Conservation (phyloP, 192 early-diverging fungal species). For the Physocladia obscura region DNA sequence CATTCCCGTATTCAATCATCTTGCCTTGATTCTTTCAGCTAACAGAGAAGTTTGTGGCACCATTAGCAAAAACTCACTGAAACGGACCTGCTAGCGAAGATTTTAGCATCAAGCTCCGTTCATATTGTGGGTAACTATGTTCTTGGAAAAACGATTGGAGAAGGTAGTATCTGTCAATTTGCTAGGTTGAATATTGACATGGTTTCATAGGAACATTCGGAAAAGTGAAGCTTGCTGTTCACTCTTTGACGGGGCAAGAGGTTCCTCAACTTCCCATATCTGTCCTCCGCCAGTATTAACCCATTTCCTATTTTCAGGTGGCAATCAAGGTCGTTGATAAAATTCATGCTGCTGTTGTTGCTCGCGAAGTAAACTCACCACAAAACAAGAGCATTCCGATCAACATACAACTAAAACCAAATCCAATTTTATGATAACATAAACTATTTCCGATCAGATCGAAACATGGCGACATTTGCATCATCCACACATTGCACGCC, state of each 20-base stretch:
- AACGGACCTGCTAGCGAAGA: conserved; percentile 37
- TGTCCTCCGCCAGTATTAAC: not conserved
- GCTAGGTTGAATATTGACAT: too few species aligned
- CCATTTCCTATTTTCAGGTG: conserved; percentile 28
- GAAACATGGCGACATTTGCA: conserved; percentile 70
- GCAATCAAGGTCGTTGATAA: conserved; percentile 60
- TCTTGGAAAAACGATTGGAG: conserved; percentile 48
- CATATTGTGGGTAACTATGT: conserved; percentile 41
- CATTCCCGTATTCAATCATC: too few species aligned
- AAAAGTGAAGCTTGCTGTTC: conserved; percentile 49
- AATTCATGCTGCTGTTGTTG: conserved; percentile 44
- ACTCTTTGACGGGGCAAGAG: conserved; percentile 46
- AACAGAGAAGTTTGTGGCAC: too few species aligned
- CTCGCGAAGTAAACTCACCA: conserved; percentile 51
- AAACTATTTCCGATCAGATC: conserved; percentile 32
- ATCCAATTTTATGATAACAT: not conserved
- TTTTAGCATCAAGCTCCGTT: conserved; percentile 26
- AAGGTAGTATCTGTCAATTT: too few species aligned
- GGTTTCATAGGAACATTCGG: conserved; percentile 47
- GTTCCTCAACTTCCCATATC: conserved; percentile 8
- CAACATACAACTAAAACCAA: not conserved
- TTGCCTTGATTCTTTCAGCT: too few species aligned
- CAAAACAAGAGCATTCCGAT: too few species aligned
- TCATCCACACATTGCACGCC: conserved; percentile 76
- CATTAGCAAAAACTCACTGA: conserved; percentile 19